phyloP scores from a whole-genome alignment of 2,329 filamentous ascomycete genomes.

The Chaetomium sp. region DNA sequence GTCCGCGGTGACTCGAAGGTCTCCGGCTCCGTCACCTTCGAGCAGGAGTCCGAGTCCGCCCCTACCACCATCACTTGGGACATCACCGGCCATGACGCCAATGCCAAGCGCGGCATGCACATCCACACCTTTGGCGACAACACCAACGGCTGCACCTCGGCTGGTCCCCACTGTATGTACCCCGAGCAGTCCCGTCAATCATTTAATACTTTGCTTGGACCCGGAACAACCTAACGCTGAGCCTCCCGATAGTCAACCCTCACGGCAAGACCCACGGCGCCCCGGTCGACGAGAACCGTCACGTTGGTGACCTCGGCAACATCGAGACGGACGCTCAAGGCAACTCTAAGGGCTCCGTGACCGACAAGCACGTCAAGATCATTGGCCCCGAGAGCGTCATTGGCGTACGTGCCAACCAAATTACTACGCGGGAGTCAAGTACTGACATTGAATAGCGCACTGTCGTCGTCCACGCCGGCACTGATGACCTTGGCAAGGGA shows the following conservation, averaged over 20 bases:
- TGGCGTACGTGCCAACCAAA: conserved; percentile 62
- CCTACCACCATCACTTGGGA: conserved; percentile 90
- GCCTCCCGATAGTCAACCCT: conserved; percentile 76
- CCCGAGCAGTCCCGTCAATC: conserved; percentile 43
- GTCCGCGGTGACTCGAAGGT: conserved; percentile 98
- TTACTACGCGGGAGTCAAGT: neutral
- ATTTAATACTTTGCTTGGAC: neutral
- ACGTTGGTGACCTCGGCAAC: conserved; percentile 98
- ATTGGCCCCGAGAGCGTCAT: conserved; percentile 95
- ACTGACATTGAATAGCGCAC: conserved; percentile 66
- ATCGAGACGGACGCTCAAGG: conserved; percentile 92
- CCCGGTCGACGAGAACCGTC: conserved; percentile 78
- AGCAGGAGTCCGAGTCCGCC: conserved; percentile 80
- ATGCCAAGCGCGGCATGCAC: conserved; percentile 97
- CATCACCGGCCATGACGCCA: conserved; percentile 88
- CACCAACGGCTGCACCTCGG: conserved; percentile 99
- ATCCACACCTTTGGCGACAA: conserved; percentile 99
- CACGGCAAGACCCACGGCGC: conserved; percentile 89
- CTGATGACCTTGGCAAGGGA: conserved; percentile 94
- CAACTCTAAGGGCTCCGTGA: conserved; percentile 78
- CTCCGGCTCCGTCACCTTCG: conserved; percentile 90
- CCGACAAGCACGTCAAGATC: conserved; percentile 87
- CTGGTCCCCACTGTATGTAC: conserved; percentile 87
- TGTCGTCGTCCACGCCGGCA: conserved; percentile 90
- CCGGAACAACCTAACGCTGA: neutral